phyloP scores from a whole-genome alignment of 1,284 basidiomycete species.

The Cutaneotrichosporon sp. region DNA sequence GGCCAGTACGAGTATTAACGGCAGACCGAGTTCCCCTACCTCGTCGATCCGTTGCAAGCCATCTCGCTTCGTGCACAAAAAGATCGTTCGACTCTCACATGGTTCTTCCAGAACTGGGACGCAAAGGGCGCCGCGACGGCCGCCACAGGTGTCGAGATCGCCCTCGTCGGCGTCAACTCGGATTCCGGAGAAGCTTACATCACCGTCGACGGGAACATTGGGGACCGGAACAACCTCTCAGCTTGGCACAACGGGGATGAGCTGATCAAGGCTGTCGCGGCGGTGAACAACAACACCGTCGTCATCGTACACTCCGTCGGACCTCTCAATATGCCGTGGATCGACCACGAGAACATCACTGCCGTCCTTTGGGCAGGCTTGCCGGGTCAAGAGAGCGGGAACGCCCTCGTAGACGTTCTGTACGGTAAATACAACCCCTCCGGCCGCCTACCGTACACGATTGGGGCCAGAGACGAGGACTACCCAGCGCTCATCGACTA shows the following conservation, averaged over 20 bases:
- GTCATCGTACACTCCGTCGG: slow-evolving; percentile 76
- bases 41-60: slow-evolving; percentile 60
- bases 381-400: slow-evolving; percentile 71
- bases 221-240: slow-evolving; percentile 71
- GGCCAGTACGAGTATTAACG: background rate
- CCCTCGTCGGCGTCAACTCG: slow-evolving; percentile 62
- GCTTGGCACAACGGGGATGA: slow-evolving; percentile 71
- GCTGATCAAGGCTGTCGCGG: slow-evolving; percentile 46
- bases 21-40: slow-evolving; percentile 50
- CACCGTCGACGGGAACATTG: slow-evolving; percentile 58
- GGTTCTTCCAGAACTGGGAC: slow-evolving; percentile 62
- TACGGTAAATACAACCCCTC: slow-evolving; percentile 61
- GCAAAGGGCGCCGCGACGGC: slow-evolving; percentile 52
- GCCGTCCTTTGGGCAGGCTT: slow-evolving; percentile 51
- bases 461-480: slow-evolving; percentile 63
- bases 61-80: slow-evolving; percentile 57
- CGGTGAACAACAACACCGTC: slow-evolving; percentile 62
- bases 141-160: slow-evolving; percentile 57
- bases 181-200: slow-evolving; percentile 74
- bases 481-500: slow-evolving; percentile 55
- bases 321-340: slow-evolving; percentile 71
- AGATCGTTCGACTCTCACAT: slow-evolving; percentile 55
- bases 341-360: slow-evolving; percentile 60
- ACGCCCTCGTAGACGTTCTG: slow-evolving; percentile 61
- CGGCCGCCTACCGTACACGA: slow-evolving; percentile 73